phyloP scores from a whole-genome alignment of 164 flowering plant genomes.

The Umbilicus rupestris region DNA sequence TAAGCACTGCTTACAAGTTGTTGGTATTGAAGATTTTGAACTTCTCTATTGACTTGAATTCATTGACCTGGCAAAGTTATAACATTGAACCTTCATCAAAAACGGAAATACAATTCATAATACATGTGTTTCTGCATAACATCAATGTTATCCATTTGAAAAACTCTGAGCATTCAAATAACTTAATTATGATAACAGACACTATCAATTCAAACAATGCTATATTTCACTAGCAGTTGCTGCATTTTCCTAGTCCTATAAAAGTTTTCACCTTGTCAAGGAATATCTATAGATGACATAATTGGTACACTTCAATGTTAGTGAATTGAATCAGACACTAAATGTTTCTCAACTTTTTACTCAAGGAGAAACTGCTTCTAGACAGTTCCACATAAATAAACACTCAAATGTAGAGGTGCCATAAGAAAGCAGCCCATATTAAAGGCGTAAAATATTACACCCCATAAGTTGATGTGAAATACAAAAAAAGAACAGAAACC shows the following conservation, averaged over 20 bases:
- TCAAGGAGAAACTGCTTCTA: background rate
- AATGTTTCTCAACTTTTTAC: background rate
- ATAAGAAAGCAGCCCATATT: too few relatives aligned
- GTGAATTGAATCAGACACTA: background rate
- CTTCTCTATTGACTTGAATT: conserved; percentile 89
- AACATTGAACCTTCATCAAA: conserved; percentile 7
- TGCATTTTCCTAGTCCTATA: too few relatives aligned
- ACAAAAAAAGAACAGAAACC: background rate
- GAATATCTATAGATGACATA: background rate
- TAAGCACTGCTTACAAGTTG: conserved; percentile 52
- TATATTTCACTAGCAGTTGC: background rate
- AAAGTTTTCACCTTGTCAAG: background rate
- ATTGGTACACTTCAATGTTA: background rate
- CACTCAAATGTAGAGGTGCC: too few relatives aligned
- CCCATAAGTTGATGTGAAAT: background rate
- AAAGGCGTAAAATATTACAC: background rate
- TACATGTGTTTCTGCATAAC: background rate
- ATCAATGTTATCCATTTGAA: background rate
- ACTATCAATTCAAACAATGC: background rate
- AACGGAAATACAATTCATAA: background rate
- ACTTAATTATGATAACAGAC: background rate
- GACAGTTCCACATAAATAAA: too few relatives aligned
- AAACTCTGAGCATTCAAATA: background rate
- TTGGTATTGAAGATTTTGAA: conserved; percentile 95
- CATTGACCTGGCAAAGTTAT: conserved; percentile 42